These are phyloP conservation scores for Lecanicillium sp. DNA, from an alignment of 2,329 filamentous ascomycete species.

Conservation along the genomic window DNA sequence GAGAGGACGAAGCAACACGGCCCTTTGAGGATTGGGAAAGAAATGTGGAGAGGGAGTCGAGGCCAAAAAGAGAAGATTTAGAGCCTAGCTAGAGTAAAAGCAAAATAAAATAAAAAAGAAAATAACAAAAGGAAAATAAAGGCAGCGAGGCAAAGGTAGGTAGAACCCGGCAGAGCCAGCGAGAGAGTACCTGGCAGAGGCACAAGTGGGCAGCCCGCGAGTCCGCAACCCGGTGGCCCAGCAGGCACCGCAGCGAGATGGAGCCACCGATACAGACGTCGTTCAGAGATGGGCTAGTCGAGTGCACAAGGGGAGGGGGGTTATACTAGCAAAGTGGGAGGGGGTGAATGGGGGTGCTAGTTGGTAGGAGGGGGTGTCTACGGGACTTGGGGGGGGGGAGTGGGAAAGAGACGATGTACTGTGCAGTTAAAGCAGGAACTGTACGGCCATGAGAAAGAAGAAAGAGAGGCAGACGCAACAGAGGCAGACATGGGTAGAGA, in stretches of 20 bases:
- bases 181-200: neutral
- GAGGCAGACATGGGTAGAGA: too few species aligned
- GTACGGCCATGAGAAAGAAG: too few species aligned
- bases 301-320: constrained; percentile 7
- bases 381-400: neutral
- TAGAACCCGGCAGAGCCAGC: neutral
- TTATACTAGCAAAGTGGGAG: constrained; percentile 4
- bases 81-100: constrained; percentile 6
- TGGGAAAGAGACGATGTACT: neutral
- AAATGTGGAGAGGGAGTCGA: constrained; percentile 12
- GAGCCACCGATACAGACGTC: constrained; percentile 11
- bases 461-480: too few species aligned
- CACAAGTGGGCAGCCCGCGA: neutral
- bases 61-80: constrained; percentile 7
- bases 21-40: neutral
- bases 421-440: too few species aligned
- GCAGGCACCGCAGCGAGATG: constrained; percentile 4
- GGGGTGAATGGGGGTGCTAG: too few species aligned
- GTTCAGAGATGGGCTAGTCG: constrained; percentile 13
- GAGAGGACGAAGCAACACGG: constrained; percentile 9
- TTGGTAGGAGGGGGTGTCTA: neutral
- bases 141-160: neutral
- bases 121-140: constrained; percentile 1
- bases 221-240: neutral
- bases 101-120: neutral